Evolutionary conservation across 441 rosid species (phyloP).

Genomic region (Croton setiger): DNA sequence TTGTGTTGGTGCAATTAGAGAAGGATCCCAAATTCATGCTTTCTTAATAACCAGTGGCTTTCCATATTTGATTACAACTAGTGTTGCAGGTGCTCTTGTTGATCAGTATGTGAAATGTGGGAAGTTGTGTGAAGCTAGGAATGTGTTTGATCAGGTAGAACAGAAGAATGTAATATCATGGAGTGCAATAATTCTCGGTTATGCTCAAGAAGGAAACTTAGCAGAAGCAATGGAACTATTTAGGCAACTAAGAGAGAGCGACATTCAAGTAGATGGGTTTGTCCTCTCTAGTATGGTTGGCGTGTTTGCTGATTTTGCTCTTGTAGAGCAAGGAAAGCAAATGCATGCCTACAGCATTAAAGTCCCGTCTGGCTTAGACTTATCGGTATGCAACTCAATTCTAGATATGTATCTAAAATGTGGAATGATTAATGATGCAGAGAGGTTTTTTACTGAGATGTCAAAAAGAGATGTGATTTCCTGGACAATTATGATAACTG

Average conservation of each 20-base stretch:
- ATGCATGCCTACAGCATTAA: slow-evolving; percentile 64
- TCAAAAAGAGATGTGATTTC: slow-evolving; percentile 60
- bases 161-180: slow-evolving; percentile 67
- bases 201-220: slow-evolving; percentile 70
- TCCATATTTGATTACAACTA: slow-evolving; percentile 35
- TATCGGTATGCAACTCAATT: slow-evolving; percentile 62
- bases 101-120: slow-evolving; percentile 78
- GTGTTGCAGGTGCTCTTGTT: slow-evolving; percentile 62
- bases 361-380: slow-evolving; percentile 58
- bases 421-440: slow-evolving; percentile 68
- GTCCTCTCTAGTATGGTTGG: slow-evolving; percentile 71
- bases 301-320: slow-evolving; percentile 80
- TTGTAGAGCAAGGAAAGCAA: slow-evolving; percentile 79
- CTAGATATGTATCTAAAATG: slow-evolving; percentile 90
- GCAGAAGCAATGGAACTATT: slow-evolving; percentile 67
- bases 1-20: slow-evolving; percentile 39
- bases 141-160: slow-evolving; percentile 50
- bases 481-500: slow-evolving; percentile 89
- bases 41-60: slow-evolving; percentile 56
- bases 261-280: slow-evolving; percentile 47
- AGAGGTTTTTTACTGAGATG: slow-evolving; percentile 54
- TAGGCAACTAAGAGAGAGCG: slow-evolving; percentile 43
- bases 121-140: slow-evolving; percentile 45
- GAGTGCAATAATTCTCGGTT: slow-evolving; percentile 74
- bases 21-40: slow-evolving; percentile 66